A percentile compares a stretch with the other conserved stretches of the same genome.
Evolutionary conservation across 2,329 filamentous ascomycete species (phyloP).

Genomic region (Ceratocystis ficicola): DNA sequence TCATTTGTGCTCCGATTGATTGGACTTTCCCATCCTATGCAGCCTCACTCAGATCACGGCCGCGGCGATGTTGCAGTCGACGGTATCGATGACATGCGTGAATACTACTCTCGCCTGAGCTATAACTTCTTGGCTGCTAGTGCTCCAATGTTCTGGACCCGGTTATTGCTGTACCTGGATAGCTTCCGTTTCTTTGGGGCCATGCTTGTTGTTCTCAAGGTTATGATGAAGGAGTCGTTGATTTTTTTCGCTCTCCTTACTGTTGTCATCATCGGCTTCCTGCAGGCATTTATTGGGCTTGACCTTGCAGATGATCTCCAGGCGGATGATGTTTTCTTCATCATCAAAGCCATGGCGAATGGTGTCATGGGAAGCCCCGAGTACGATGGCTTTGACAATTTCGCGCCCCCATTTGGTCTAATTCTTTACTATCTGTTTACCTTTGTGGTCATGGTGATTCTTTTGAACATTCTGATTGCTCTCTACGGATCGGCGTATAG

Average conservation of each 20-base stretch:
- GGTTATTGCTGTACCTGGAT: constrained; percentile 84
- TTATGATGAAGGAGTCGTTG: constrained; percentile 85
- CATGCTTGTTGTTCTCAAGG: constrained; percentile 93
- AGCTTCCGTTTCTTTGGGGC: constrained; percentile 91
- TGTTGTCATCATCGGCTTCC: constrained; percentile 73
- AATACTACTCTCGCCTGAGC: constrained; percentile 62
- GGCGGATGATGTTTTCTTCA: constrained; percentile 57
- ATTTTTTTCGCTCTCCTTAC: constrained; percentile 91
- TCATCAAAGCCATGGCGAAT: constrained; percentile 73
- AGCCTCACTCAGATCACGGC: constrained; percentile 26
- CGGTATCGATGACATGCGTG: constrained; percentile 31
- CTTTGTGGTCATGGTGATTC: constrained; percentile 85
- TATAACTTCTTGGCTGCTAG: constrained; percentile 92
- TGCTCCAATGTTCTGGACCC: constrained; percentile 94
- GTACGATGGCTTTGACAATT: constrained; percentile 76
- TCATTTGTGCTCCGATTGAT: constrained; percentile 71
- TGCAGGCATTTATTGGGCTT: constrained; percentile 88
- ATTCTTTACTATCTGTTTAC: constrained; percentile 97
- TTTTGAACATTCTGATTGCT: constrained; percentile 92
- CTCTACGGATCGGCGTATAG: constrained; percentile 95
- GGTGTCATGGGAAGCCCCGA: constrained; percentile 86
- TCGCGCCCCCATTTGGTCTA: constrained; percentile 83
- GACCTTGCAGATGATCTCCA: constrained; percentile 67
- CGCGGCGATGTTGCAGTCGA: not conserved
- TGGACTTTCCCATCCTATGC: constrained; percentile 51